Conservation (phyloP, 495 filamentous ascomycete genomes). For the Hypoxylon intermedium region DNA sequence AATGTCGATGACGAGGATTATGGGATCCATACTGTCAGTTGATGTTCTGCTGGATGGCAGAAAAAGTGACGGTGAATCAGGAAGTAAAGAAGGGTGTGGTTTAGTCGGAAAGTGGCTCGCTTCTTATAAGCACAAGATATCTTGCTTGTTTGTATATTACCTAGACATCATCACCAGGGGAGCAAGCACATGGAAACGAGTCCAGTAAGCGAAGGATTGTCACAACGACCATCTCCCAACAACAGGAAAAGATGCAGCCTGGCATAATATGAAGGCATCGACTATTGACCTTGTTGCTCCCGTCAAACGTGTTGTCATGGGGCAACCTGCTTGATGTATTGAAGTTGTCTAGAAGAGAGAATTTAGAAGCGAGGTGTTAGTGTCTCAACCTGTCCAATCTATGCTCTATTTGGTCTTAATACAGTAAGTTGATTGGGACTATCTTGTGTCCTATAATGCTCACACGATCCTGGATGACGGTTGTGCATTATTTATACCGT, state of each 20-base stretch:
- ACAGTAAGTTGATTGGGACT: too few relatives aligned
- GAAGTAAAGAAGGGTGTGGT: not conserved
- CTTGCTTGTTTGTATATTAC: not conserved
- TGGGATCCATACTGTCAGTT: conserved; percentile 8
- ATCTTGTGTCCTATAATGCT: too few relatives aligned
- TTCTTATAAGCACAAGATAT: conserved; percentile 2
- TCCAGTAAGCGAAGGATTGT: not conserved
- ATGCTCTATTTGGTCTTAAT: too few relatives aligned
- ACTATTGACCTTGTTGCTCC: not conserved
- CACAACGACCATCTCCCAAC: not conserved
- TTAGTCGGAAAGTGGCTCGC: not conserved
- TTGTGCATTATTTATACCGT: too few relatives aligned
- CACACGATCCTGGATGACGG: too few relatives aligned
- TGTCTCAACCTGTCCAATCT: too few relatives aligned
- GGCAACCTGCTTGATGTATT: too few relatives aligned
- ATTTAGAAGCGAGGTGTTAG: too few relatives aligned
- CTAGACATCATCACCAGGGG: conserved; percentile 5
- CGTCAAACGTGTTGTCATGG: not conserved
- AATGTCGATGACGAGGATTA: not conserved
- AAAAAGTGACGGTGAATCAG: not conserved
- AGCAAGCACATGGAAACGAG: conserved; percentile 20
- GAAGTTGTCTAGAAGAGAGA: too few relatives aligned
- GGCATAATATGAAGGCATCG: not conserved
- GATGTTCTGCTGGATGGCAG: conserved; percentile 2
- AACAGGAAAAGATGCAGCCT: not conserved